phyloP scores from a whole-genome alignment of 176 grass and related monocot genomes.

The Thalia dealbata region DNA sequence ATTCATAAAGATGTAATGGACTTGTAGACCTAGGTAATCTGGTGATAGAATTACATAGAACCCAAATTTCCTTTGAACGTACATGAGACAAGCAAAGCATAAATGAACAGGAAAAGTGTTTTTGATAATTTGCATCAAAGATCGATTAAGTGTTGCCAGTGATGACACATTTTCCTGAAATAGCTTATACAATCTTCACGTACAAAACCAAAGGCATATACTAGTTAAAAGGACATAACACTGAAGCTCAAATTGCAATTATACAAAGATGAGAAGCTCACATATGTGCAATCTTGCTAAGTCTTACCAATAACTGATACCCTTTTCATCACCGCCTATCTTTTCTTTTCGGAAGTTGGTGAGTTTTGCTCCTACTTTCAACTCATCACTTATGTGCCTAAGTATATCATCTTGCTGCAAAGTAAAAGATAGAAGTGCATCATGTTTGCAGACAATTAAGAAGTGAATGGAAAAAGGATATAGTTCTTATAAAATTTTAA shows the following conservation, averaged over 20 bases:
- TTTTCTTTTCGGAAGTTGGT: slow-evolving; percentile 65
- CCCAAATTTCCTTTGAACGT: too few relatives aligned
- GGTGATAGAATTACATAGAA: too few relatives aligned
- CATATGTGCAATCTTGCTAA: slow-evolving; percentile 10
- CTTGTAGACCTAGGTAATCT: not conserved
- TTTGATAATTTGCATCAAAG: not conserved
- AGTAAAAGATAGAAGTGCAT: slow-evolving; percentile 14
- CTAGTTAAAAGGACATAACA: not conserved
- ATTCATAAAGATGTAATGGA: too few relatives aligned
- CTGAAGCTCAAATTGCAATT: not conserved
- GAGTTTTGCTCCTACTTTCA: slow-evolving; percentile 60
- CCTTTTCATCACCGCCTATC: slow-evolving; percentile 35
- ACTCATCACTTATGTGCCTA: slow-evolving; percentile 50
- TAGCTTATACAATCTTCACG: not conserved
- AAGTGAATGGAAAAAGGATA: not conserved
- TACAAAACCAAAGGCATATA: not conserved
- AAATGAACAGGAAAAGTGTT: not conserved
- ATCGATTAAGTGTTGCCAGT: too few relatives aligned
- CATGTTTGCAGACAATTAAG: slow-evolving; percentile 8
- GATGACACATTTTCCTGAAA: not conserved
- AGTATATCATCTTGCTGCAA: slow-evolving; percentile 77
- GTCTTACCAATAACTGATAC: slow-evolving; percentile 62
- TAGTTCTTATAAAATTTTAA: not conserved
- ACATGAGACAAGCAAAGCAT: not conserved
- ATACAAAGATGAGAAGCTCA: slow-evolving; percentile 13